phyloP scores from a whole-genome alignment of 352 stramenopile species.

The Phytophthora boehmeriae region DNA sequence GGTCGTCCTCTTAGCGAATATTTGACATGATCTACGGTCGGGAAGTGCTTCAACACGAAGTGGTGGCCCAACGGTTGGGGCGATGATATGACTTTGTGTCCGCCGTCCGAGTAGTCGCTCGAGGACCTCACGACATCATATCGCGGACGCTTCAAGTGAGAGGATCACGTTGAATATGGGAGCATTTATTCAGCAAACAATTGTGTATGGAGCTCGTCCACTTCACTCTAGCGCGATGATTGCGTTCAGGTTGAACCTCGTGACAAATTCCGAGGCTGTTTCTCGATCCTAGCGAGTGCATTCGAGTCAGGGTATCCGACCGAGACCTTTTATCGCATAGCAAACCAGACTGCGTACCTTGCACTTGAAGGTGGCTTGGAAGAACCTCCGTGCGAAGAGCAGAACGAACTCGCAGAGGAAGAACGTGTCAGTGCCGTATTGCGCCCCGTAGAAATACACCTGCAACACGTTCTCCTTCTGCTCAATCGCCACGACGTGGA shows the following conservation, averaged over 20 bases:
- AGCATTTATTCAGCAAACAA: background rate
- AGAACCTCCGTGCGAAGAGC: constrained; percentile 73
- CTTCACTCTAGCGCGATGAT: constrained; percentile 38
- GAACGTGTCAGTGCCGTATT: constrained; percentile 47
- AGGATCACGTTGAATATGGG: background rate
- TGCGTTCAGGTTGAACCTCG: constrained; percentile 75
- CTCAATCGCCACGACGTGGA: constrained; percentile 63
- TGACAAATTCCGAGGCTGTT: constrained; percentile 62
- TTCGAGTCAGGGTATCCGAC: constrained; percentile 5
- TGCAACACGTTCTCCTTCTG: constrained; percentile 65
- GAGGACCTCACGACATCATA: too few species aligned
- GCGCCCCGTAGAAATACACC: constrained; percentile 70
- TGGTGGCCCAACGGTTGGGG: too few species aligned
- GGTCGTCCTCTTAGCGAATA: too few species aligned
- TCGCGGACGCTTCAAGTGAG: too few species aligned
- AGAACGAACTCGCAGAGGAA: constrained; percentile 85
- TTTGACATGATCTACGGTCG: too few species aligned
- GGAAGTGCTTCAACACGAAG: background rate
- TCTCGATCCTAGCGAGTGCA: constrained; percentile 46
- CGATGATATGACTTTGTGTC: too few species aligned
- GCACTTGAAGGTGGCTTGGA: constrained; percentile 87
- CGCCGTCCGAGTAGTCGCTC: too few species aligned
- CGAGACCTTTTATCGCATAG: constrained; percentile 1
- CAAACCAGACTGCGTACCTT: constrained; percentile 41
- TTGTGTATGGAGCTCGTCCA: background rate